Evolutionary conservation across 2,329 filamentous ascomycete species (phyloP).

Genomic region (Raffaelea deltoideospora): DNA sequence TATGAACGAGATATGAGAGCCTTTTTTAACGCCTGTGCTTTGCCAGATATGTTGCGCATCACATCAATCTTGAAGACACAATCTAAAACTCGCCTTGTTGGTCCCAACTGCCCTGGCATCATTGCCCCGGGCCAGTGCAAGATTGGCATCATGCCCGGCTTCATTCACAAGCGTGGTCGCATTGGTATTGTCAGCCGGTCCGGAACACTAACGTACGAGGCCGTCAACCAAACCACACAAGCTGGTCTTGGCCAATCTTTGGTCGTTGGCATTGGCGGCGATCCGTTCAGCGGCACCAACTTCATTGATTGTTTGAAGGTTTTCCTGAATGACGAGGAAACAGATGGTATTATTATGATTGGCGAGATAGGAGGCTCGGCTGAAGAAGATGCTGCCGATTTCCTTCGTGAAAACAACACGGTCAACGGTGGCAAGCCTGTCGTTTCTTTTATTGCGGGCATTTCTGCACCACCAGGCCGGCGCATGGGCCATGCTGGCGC

Average conservation of each 20-base stretch:
- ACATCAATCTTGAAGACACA: conserved; percentile 96
- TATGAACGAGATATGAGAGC: too few species aligned
- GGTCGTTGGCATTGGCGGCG: conserved; percentile 94
- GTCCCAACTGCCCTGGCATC: conserved; percentile 96
- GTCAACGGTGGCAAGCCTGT: conserved; percentile 77
- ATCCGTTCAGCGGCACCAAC: conserved; percentile 97
- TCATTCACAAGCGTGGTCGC: conserved; percentile 99
- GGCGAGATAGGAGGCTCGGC: conserved; percentile 96
- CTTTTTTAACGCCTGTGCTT: too few species aligned
- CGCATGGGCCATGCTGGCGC: conserved; percentile 98
- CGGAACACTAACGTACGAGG: conserved; percentile 97
- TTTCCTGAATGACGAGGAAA: conserved; percentile 91
- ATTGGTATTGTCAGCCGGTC: conserved; percentile 98
- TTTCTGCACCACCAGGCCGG: conserved; percentile 87
- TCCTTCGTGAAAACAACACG: conserved; percentile 83
- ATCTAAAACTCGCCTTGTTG: conserved; percentile 89
- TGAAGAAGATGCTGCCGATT: conserved; percentile 96
- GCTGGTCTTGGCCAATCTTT: conserved; percentile 94
- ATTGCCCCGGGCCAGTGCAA: conserved; percentile 95
- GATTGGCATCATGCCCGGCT: conserved; percentile 99
- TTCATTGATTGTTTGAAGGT: conserved; percentile 99
- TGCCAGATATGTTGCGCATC: conserved; percentile 91
- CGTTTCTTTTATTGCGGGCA: conserved; percentile 96
- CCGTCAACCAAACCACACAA: conserved; percentile 98
- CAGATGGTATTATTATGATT: conserved; percentile 99